A percentile compares a stretch with the other conserved stretches of the same genome.
Evolutionary conservation across 2,329 filamentous ascomycete species (phyloP).

Genomic region (Plectosphaerella plurivora): DNA sequence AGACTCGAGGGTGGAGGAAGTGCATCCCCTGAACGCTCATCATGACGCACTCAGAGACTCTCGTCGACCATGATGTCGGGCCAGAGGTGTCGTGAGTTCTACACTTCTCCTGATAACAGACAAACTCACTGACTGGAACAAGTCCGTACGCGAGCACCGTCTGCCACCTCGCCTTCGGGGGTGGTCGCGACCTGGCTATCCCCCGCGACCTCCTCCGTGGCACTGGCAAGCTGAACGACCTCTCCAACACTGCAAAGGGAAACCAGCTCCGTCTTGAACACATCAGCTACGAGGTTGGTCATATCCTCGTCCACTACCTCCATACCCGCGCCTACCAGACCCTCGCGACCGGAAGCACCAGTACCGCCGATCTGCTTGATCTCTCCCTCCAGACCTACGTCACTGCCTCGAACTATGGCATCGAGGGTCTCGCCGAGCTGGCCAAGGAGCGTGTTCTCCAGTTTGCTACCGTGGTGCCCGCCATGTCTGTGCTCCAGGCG

Average conservation of each 20-base stretch:
- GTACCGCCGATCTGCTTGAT: background rate
- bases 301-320: conserved; percentile 6
- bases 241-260: too few species aligned
- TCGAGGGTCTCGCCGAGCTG: background rate
- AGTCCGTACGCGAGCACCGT: conserved; percentile 1
- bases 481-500: background rate
- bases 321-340: conserved; percentile 4
- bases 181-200: background rate
- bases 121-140: background rate
- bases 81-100: background rate
- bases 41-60: too few species aligned
- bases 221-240: background rate
- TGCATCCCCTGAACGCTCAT: too few species aligned
- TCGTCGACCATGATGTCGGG: conserved; percentile 9
- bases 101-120: background rate
- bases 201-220: background rate
- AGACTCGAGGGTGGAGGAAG: too few species aligned
- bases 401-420: background rate
- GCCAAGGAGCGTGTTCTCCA: background rate
- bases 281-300: conserved; percentile 2
- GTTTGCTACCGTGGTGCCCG: background rate
- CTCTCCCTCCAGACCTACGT: background rate
- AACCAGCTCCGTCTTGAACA: background rate
- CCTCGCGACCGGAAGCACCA: background rate
- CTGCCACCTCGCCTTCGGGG: background rate